Base-by-base conservation (phyloP, 106 monocot species). In the Apostasia ramifera region DNA sequence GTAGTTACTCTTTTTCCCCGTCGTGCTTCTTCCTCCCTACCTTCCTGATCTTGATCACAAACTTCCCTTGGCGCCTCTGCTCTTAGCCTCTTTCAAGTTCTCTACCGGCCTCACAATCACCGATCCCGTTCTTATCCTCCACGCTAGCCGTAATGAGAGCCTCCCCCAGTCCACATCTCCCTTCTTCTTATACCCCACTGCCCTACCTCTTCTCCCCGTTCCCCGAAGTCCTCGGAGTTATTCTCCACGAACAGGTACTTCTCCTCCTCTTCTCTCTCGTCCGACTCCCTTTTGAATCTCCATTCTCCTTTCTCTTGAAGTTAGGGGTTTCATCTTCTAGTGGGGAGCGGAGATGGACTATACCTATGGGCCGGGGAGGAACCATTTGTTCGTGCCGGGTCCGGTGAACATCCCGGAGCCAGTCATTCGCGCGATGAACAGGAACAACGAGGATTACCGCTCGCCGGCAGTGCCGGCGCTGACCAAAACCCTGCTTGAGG, bases 341-440 rank as follows among this genome's bases (percentile, higher is more conserved):
- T 53, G 12, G 45, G 45, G 74, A 55, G 44, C 48, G 72, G 78
- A 82, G 60, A 90, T 90, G 93, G 90, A 94, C 53, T 84, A 90
- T 62, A 70, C 85, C 42, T 84, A 89, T 78, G 93, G 79, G 71
- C 93, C 93, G 48, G 93, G 89, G 62, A 79, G 78, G 75, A 86
- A 84, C 76, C 93, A 94, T 70, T 82, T 89, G 4, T 94, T 90
- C 76, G 93, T 90, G 58, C 93, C 93, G 7, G 90, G 93, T 14
- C 93, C 93, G 9, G 93, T 93, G 61, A 93, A 93, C 75, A 89
- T 93, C 78, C 93, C 89, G 5, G 93, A 94, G 68, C 89, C 79
- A 10, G 93, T 94, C 70, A 41, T 94, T 3, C 71, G 93, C 39
- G 93, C 93, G 26, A 89, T 94, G 93, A 94, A 82, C 80, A 79